Evolutionary conservation across 306 rosid species (phyloP).

Genomic region (Cicer pinnatifidum): DNA sequence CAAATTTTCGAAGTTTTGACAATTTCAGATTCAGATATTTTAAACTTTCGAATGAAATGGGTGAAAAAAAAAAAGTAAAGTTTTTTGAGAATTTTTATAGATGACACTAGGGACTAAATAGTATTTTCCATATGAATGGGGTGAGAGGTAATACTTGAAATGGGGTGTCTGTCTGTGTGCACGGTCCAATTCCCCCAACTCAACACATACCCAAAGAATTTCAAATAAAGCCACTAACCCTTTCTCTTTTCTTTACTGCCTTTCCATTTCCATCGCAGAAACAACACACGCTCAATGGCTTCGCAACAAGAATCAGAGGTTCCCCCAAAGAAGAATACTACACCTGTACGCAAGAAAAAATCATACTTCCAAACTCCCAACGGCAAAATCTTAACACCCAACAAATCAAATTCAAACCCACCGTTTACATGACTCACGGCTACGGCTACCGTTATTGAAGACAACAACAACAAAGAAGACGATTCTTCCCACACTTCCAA

Average conservation of each 20-base stretch:
- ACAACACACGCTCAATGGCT: slow-evolving; percentile 28
- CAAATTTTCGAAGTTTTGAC: no score
- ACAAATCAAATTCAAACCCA: slow-evolving; percentile 66
- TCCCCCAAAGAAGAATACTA: slow-evolving; percentile 77
- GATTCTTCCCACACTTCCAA: slow-evolving; percentile 55
- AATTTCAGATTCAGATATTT: no score
- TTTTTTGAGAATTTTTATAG: no score
- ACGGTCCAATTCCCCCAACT: no score
- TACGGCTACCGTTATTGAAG: slow-evolving; percentile 61
- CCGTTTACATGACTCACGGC: slow-evolving; percentile 92
- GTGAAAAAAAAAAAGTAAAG: no score
- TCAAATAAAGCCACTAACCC: no score
- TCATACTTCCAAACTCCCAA: slow-evolving; percentile 73
- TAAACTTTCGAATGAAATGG: no score
- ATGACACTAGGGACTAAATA: no score
- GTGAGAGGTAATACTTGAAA: no score
- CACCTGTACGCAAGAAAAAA: slow-evolving; percentile 65
- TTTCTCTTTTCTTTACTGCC: neutral
- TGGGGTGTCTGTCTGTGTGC: no score
- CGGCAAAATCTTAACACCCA: slow-evolving; percentile 59
- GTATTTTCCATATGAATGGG: no score
- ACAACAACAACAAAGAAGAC: slow-evolving; percentile 56
- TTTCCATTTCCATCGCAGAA: neutral
- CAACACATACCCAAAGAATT: no score
- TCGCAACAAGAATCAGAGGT: slow-evolving; percentile 47